Conservation (phyloP, 139 green algal genomes). For the Coelastrella sp. region DNA sequence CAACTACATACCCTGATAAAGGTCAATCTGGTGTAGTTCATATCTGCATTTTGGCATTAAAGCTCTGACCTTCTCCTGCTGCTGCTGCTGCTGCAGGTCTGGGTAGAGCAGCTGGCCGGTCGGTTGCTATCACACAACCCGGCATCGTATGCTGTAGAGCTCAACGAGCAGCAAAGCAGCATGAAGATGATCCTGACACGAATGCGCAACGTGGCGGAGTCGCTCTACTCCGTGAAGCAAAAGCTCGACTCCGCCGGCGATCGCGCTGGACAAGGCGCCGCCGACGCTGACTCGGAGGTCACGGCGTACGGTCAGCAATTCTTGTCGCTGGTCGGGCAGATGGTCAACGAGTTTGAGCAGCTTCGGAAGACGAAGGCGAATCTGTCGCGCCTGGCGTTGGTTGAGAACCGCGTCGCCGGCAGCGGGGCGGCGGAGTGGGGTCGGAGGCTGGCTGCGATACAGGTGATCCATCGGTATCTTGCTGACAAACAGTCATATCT, state of each 20-base stretch:
- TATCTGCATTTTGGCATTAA: too few species aligned
- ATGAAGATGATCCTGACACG: background rate
- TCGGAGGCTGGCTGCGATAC: background rate
- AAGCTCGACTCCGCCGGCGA: background rate
- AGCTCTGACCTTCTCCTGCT: too few species aligned
- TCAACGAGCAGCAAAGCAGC: background rate
- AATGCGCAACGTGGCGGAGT: constrained; percentile 19
- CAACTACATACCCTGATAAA: too few species aligned
- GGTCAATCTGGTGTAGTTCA: too few species aligned
- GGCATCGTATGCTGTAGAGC: background rate
- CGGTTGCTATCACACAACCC: constrained; percentile 22
- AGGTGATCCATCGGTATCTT: background rate
- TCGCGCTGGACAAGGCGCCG: background rate
- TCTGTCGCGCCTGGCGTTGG: constrained; percentile 17
- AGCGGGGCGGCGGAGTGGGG: background rate
- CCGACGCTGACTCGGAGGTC: background rate
- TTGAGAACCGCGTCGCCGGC: constrained; percentile 17
- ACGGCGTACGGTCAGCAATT: background rate
- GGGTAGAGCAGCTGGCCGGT: constrained; percentile 43
- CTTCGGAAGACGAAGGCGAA: constrained; percentile 17
- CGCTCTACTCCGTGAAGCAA: background rate
- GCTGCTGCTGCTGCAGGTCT: constrained; percentile 52
- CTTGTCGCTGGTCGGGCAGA: background rate
- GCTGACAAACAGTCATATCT: too few species aligned
- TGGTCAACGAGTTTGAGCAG: constrained; percentile 52